Conservation (phyloP, 371 early-diverging fungal species). For the Mucor mucedo region DNA sequence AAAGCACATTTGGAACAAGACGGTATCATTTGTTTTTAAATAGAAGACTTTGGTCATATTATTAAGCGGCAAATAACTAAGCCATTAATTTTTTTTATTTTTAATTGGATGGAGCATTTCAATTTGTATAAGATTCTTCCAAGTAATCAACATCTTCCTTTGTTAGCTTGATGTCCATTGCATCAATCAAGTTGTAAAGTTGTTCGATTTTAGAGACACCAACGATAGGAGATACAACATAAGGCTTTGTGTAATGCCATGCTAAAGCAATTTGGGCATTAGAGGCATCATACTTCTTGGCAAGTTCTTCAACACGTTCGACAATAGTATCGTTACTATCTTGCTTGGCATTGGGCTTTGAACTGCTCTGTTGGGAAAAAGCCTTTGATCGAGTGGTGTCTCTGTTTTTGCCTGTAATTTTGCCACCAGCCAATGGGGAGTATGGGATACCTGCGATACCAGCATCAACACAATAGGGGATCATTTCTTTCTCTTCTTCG, state of each 20-base stretch:
- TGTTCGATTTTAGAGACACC: constrained; percentile 43
- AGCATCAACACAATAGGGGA: constrained; percentile 50
- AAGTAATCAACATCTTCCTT: constrained; percentile 43
- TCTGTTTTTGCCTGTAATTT: constrained; percentile 42
- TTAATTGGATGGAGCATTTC: neutral
- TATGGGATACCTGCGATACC: constrained; percentile 57
- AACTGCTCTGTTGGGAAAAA: neutral
- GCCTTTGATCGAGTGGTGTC: constrained; percentile 2
- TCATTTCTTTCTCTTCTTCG: constrained; percentile 69
- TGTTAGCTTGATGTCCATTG: constrained; percentile 41
- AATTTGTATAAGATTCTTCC: constrained; percentile 34
- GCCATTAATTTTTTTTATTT: neutral
- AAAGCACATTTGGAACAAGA: too few species aligned
- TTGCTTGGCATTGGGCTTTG: constrained; percentile 2
- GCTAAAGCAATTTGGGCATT: constrained; percentile 43
- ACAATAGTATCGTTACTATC: constrained; percentile 29
- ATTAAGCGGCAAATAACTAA: too few species aligned
- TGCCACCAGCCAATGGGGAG: constrained; percentile 56
- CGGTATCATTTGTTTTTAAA: too few species aligned
- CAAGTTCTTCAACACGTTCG: constrained; percentile 48
- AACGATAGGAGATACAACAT: constrained; percentile 48
- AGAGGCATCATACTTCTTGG: constrained; percentile 40
- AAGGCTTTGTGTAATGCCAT: constrained; percentile 46
- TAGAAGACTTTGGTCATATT: too few species aligned
- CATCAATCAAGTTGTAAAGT: constrained; percentile 39